Base-by-base conservation (phyloP, 768 basidiomycete species). In the Tulasnella sp. region DNA sequence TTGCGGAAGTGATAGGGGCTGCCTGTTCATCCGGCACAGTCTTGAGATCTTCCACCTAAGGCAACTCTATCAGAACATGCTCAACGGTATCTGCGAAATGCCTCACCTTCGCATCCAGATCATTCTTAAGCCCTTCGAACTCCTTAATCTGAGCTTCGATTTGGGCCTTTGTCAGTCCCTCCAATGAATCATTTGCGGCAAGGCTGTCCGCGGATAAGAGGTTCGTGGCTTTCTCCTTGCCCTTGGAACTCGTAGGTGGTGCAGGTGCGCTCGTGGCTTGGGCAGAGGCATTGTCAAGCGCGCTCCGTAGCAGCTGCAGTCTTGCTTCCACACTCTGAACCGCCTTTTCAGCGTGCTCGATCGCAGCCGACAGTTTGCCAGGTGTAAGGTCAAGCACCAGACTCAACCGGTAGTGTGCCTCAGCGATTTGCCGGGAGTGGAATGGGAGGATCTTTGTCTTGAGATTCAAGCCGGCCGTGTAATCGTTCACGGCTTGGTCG, bases 371-470 rank as follows among this genome's bases (percentile, higher is more conserved):
- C 4, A 93, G 79, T 9, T 84, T 78, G 2, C 88, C 87, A 0
- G 91, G 79, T 0, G 88, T 91, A 59, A 94, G 78, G 67, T 97
- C 93, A 37, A 92, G 82, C 11, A 87, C 91, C 67, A 94, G 89
- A 65, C 87, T 90, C 61, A 97, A 77, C 66, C 93, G 92, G 67
- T 91, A 96, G 68, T 96, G 90, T 5, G 84, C 89, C 67, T 92
- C 90, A 0, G 93, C 90, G 62, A 96, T 83, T 63, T 93, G 87
- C 41, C 93, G 84, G 3, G 90, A 92, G n/a, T 86, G 86, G n/a
- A 73, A 67, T 0, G 93, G 86, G 4, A 96, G 78, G 32, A 93
- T 72, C 7, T 77, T 72, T 7, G 70, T 68, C 67, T 94, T 91
- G 64, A 92, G 77, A 8, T 71, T 69, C 8, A 93, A 79, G 2